Base-by-base conservation (phyloP, 495 filamentous ascomycete genomes). In the Tuber calosporum region DNA sequence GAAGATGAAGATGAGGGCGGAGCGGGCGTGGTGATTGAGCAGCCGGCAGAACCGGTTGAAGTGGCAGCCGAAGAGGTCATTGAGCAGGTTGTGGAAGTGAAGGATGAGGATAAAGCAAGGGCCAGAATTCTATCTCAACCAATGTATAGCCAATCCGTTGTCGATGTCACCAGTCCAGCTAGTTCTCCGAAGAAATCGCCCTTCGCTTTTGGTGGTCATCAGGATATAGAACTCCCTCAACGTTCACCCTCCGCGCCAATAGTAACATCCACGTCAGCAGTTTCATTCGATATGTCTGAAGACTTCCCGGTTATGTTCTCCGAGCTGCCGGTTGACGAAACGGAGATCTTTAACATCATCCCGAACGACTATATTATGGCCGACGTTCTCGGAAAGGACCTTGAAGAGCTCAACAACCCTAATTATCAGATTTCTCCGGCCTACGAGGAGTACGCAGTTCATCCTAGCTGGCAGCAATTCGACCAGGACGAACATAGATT, bases 301-400 rank as follows among this genome's bases (percentile, higher is more conserved):
- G 75, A 76, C 22, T 67, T 70, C 42, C 75, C 75, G 9, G 72
- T 76, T 37, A 41, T 74, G 26, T 74, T 76, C n/a, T 70, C 71
- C 8, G 69, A 68, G 36, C 68, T 76, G 40, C 74, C 74, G 13
- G n/a, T 43, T 8, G 68, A 76, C 19, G 72, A 70, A 48, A 66
- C 75, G 30, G 42, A 66, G 8, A 68, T 69, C 30, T 76, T 74
- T n/a, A 71, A 76, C 43, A 74, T 76, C 26, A 69, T 62, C n/a
- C 72, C 72, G 36, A 68, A 53, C 1, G 75, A 76, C 41, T 70
- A 70, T 48, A 70, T 69, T 22, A 48, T 74, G 30, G 34, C 48
- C 26, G 72, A 71, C n/a, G 48, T 39, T 26, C 67, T 68, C 37
- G 43, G 22, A 15, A 67, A 30, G 36, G 43, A n/a, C 62, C 71